These are phyloP conservation scores for Fusarium coicis DNA, from an alignment of 2,329 filamentous ascomycete genomes.

Conservation along the genomic window DNA sequence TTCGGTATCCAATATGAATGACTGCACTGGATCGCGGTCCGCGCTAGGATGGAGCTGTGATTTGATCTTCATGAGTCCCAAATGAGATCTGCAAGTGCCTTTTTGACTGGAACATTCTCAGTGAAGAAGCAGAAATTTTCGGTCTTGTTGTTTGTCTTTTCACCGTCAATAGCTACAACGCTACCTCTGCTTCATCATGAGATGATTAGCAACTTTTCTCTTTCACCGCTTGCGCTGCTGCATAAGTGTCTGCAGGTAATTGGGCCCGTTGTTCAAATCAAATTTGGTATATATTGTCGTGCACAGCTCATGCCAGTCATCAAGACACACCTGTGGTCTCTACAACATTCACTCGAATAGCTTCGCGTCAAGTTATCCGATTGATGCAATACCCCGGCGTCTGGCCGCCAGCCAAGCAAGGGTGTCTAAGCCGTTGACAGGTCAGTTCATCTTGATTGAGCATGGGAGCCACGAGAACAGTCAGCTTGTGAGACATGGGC, in stretches of 20 bases:
- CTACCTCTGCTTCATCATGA: slow-evolving; percentile 21
- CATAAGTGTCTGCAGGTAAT: slow-evolving; percentile 36
- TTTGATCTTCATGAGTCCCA: slow-evolving; percentile 29
- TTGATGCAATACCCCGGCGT: slow-evolving; percentile 34
- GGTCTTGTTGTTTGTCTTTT: not conserved
- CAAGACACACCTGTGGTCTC: slow-evolving; percentile 34
- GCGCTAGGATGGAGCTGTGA: slow-evolving; percentile 18
- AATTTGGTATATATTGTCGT: slow-evolving; percentile 14
- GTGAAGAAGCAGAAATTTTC: slow-evolving; percentile 7
- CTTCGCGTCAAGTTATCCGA: slow-evolving; percentile 17
- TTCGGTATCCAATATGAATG: slow-evolving; percentile 14
- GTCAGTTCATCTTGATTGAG: slow-evolving; percentile 29
- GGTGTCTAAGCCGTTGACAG: slow-evolving; percentile 36
- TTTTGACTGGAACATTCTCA: slow-evolving; percentile 3
- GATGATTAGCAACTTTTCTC: slow-evolving; percentile 10
- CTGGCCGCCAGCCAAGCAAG: slow-evolving; percentile 25
- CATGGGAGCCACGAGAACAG: slow-evolving; percentile 45
- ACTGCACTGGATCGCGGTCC: slow-evolving; percentile 16
- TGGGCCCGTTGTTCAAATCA: slow-evolving; percentile 21
- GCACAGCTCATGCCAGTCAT: slow-evolving; percentile 24
- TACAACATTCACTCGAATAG: slow-evolving; percentile 11
- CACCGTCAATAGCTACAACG: not conserved
- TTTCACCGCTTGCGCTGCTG: slow-evolving; percentile 43
- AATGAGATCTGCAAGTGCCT: slow-evolving; percentile 25
- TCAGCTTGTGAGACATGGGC: slow-evolving; percentile 32